These are phyloP conservation scores for Iberis pinnata DNA, from an alignment of 345 rosid species.

Conservation along the genomic window DNA sequence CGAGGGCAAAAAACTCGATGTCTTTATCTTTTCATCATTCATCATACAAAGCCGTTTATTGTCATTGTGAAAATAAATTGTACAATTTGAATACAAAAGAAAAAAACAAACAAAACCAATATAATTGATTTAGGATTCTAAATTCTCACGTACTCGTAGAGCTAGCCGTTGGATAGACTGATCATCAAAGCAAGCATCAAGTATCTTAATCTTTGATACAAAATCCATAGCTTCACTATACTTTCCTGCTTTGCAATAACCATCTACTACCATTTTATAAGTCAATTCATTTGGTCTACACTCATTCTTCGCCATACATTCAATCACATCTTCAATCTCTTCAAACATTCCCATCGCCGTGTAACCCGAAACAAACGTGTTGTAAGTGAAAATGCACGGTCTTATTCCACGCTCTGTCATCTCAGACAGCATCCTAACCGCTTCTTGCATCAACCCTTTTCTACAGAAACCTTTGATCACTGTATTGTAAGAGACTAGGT, in stretches of 20 bases:
- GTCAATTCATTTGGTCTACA: constrained; percentile 78
- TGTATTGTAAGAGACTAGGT: constrained; percentile 78
- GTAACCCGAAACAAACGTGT: constrained; percentile 68
- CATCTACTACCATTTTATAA: constrained; percentile 78
- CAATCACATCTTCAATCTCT: constrained; percentile 61
- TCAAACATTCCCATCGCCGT: constrained; percentile 54
- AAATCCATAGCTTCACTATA: constrained; percentile 75
- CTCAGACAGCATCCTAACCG: constrained; percentile 62
- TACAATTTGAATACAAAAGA: constrained; percentile 17
- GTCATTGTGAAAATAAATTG: constrained; percentile 17
- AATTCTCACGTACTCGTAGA: constrained; percentile 45
- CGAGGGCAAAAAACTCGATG: too few relatives aligned
- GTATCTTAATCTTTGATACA: constrained; percentile 50
- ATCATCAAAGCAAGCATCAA: constrained; percentile 49
- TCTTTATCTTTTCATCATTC: too few relatives aligned
- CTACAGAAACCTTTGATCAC: constrained; percentile 93
- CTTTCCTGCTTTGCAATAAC: constrained; percentile 61
- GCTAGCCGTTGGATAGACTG: constrained; percentile 49
- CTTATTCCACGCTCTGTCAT: constrained; percentile 62
- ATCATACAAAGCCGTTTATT: too few relatives aligned
- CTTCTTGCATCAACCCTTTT: constrained; percentile 74
- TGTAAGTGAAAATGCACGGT: constrained; percentile 84
- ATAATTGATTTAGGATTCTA: constrained; percentile 32
- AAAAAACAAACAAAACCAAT: background rate
- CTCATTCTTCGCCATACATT: constrained; percentile 56